Base-by-base conservation (phyloP, 768 basidiomycete species). In the Russula dissimulans region DNA sequence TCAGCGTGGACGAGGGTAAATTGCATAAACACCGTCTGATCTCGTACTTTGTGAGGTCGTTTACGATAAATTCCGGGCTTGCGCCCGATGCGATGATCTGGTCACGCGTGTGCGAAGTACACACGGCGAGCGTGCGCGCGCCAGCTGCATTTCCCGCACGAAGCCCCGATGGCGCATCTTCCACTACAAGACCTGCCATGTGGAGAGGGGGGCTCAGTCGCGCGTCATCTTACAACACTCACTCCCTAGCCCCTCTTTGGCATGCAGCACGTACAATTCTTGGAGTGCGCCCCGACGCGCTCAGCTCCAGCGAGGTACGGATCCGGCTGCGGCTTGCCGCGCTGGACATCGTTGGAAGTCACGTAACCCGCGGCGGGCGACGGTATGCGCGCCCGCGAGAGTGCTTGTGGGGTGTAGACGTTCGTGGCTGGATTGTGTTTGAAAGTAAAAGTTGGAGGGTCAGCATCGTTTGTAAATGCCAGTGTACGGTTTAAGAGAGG, bases 121-220 rank as follows among this genome's bases (percentile, higher is more conserved):
- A 89, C 1, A 94, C 89, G 1, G 87, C 94, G 14, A 95, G 78
- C 0, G 87, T 89, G 49, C 72, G 77, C 51, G 87, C 79, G 11
- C 91, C 90, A 17, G 91, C 87, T 7, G 87, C 84, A 49, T 79
- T 80, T 22, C 91, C 91, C 15, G 89, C 79, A 61, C 75, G 76
- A 64, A 94, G 73, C 3, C 94, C 94, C 14, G 89, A 86, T 4
- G 91, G 87, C 2, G 94, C 92, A 67, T 97, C 94, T 67, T 95
- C 92, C 3, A 97, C 78, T 8, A 95, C 93, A 60, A 95, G 76
- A 67, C 88, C 89, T 91, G 64, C 15, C 29, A 17, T 18, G 34
- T 32, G 22, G 32, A 63, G n/a, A 32, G 14, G 18, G 14, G 18
- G n/a, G 60, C 26, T 56, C 52, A 53, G 62, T 53, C 39, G 38